Percentiles rank a stretch among this genome's conserved stretches.
phyloP scores from a whole-genome alignment of 169 alveolate species.

The Plasmodium vivax region DNA sequence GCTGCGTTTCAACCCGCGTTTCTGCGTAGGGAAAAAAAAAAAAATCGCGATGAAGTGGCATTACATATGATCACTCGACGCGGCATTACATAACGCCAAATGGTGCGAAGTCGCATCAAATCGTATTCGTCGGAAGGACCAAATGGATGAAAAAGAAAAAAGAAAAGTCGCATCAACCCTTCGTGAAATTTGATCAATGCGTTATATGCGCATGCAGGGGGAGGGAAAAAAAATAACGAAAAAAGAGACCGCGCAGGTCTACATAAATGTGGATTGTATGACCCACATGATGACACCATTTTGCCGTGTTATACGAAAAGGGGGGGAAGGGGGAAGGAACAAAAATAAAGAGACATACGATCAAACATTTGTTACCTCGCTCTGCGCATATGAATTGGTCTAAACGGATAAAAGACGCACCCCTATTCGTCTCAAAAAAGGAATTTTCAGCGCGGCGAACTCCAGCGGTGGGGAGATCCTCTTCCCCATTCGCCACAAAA shows the following conservation, averaged over 20 bases:
- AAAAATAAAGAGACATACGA: neutral
- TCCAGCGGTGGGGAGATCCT: neutral
- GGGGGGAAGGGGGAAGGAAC: neutral
- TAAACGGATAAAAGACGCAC: neutral
- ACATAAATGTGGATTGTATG: neutral
- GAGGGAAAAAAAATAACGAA: neutral
- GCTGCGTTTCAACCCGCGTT: neutral
- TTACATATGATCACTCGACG: neutral
- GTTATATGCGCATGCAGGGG: neutral
- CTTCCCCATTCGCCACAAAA: neutral
- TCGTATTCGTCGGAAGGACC: neutral
- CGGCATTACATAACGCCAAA: neutral
- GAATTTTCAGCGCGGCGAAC: neutral
- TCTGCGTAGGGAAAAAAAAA: neutral
- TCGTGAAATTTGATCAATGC: neutral
- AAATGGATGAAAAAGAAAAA: neutral
- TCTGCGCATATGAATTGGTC: neutral
- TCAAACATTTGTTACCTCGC: neutral
- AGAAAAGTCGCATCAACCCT: neutral
- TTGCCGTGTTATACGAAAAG: neutral
- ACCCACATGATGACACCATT: neutral
- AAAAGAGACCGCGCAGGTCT: neutral
- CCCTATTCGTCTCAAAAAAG: neutral
- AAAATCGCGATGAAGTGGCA: neutral
- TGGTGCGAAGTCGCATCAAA: neutral